Conservation (phyloP, 495 filamentous ascomycete genomes). For the Cryomyces minteri region DNA sequence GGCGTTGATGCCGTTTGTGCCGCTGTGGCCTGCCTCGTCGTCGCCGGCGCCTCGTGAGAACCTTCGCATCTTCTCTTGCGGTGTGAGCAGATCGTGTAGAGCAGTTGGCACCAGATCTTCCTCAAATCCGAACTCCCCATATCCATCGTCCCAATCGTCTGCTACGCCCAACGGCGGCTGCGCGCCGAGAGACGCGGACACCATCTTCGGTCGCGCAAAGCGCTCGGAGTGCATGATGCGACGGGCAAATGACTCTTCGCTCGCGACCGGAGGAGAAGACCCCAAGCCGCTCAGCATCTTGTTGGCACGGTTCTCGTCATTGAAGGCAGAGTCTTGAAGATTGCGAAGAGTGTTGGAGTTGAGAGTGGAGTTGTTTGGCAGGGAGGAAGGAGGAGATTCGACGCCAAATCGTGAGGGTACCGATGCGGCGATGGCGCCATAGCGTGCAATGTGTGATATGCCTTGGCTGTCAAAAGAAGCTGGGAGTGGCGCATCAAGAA, state of each 20-base stretch:
- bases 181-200: constrained; percentile 65
- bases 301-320: constrained; percentile 30
- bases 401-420: constrained; percentile 84
- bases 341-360: constrained; percentile 60
- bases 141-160: constrained; percentile 53
- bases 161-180: constrained; percentile 30
- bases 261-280: constrained; percentile 45
- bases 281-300: constrained; percentile 23
- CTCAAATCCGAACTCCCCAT: constrained; percentile 55
- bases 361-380: constrained; percentile 32
- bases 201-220: constrained; percentile 48
- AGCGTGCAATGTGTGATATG: constrained; percentile 74
- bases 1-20: constrained; percentile 17
- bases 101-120: constrained; percentile 82
- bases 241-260: constrained; percentile 46
- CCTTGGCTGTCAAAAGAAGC: constrained; percentile 96
- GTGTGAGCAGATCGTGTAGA: constrained; percentile 79
- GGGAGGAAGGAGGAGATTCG: constrained; percentile 70
- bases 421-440: constrained; percentile 81
- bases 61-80: constrained; percentile 70
- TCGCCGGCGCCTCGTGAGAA: constrained; percentile 49
- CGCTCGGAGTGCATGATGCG: constrained; percentile 76
- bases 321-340: constrained; percentile 72
- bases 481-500: constrained; percentile 85
- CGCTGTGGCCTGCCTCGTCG: constrained; percentile 25